Conservation (phyloP, 805 yeast species). For the Candida krabiensis region DNA sequence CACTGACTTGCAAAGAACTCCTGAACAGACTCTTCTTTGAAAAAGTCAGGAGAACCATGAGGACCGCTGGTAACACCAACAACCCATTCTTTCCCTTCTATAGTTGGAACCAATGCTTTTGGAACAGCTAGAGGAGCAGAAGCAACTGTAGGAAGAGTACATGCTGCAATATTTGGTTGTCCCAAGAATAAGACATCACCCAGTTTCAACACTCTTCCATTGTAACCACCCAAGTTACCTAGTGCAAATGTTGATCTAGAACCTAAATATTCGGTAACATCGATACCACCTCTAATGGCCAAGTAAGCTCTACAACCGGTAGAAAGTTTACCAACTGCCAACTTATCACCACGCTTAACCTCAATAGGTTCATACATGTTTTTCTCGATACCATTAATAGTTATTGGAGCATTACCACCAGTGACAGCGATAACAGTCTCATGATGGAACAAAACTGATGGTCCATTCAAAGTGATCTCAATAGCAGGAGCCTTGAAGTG, state of each 20-base stretch:
- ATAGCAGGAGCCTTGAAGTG: constrained; percentile 79
- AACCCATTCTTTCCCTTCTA: constrained; percentile 61
- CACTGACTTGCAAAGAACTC: constrained; percentile 77
- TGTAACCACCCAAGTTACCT: constrained; percentile 91
- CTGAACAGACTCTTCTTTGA: constrained; percentile 68
- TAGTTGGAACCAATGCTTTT: constrained; percentile 52
- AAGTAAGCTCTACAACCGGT: constrained; percentile 88
- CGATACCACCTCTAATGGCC: constrained; percentile 90
- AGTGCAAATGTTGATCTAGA: constrained; percentile 96
- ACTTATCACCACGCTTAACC: constrained; percentile 71
- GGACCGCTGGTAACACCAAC: constrained; percentile 97
- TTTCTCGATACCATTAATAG: constrained; percentile 58
- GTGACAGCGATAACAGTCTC: constrained; percentile 77
- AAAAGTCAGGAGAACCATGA: constrained; percentile 96
- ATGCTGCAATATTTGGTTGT: constrained; percentile 66
- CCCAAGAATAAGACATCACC: constrained; percentile 92
- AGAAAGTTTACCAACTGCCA: constrained; percentile 76
- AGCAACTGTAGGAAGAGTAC: constrained; percentile 71
- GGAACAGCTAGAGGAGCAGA: constrained; percentile 64
- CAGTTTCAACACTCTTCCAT: constrained; percentile 85
- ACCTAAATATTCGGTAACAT: constrained; percentile 90
- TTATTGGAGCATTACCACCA: constrained; percentile 77
- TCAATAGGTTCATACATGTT: constrained; percentile 72
- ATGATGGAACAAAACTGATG: constrained; percentile 80
- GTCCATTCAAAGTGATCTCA: constrained; percentile 87